Evolutionary conservation across 2,329 filamentous ascomycete genomes (phyloP).

Genomic region (Endoconidiophora laricicola): DNA sequence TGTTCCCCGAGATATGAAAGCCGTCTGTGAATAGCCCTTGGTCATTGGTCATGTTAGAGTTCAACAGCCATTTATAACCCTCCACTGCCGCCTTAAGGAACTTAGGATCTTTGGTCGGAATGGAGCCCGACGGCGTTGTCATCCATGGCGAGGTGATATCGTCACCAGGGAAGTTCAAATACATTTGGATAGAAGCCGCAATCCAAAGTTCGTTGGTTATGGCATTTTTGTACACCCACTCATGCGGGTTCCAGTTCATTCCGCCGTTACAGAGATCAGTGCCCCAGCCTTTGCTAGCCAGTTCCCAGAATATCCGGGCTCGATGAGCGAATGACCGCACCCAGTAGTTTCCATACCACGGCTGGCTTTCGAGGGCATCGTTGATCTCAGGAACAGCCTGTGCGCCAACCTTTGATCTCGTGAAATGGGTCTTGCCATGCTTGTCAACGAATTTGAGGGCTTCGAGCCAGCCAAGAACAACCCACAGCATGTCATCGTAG

Average conservation of each 20-base stretch:
- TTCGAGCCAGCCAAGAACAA: conserved; percentile 82
- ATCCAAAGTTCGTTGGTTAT: conserved; percentile 90
- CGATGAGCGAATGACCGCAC: conserved; percentile 64
- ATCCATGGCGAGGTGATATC: conserved; percentile 52
- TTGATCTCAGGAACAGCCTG: conserved; percentile 14
- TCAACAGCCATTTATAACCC: conserved; percentile 65
- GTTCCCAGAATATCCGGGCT: conserved; percentile 69
- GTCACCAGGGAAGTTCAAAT: conserved; percentile 73
- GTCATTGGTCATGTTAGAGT: conserved; percentile 64
- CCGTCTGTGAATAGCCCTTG: conserved; percentile 70
- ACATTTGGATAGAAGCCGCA: conserved; percentile 74
- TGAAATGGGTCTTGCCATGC: conserved; percentile 50
- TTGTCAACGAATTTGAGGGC: conserved; percentile 56
- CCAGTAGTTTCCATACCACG: conserved; percentile 68
- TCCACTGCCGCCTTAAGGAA: conserved; percentile 60
- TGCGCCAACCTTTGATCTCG: conserved; percentile 16
- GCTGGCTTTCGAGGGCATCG: conserved; percentile 24
- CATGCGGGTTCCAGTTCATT: conserved; percentile 75
- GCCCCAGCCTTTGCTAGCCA: conserved; percentile 69
- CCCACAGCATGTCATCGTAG: conserved; percentile 91
- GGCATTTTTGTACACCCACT: conserved; percentile 82
- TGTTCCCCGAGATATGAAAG: conserved; percentile 49
- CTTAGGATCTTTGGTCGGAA: conserved; percentile 29
- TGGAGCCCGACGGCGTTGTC: conserved; percentile 15
- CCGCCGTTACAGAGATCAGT: conserved; percentile 65